phyloP scores from a whole-genome alignment of 169 alveolate genomes.

The Plasmodium falciparum region DNA sequence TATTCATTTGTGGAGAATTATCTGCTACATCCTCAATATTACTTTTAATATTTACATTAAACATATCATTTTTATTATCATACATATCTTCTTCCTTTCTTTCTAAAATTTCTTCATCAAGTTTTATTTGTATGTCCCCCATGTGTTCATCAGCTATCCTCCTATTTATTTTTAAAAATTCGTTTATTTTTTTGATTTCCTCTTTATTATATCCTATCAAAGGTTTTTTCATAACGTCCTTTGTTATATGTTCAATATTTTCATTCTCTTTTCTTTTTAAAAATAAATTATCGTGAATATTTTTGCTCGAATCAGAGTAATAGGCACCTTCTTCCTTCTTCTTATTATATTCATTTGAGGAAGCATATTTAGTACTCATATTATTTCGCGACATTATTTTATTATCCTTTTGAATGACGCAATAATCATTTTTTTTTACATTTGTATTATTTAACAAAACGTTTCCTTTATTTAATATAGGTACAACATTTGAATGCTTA shows the following conservation, averaged over 20 bases:
- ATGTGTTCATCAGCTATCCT: no score
- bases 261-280: neutral
- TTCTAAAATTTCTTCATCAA: no score
- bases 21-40: neutral
- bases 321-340: conserved; percentile 1
- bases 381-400: neutral
- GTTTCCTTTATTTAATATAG: conserved; percentile 17
- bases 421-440: conserved; percentile 22
- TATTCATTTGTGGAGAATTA: neutral
- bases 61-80: neutral
- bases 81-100: neutral
- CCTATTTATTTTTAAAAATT: no score
- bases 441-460: conserved; percentile 7
- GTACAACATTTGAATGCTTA: neutral
- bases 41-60: neutral
- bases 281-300: neutral
- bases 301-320: conserved; percentile 30
- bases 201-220: neutral
- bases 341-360: neutral
- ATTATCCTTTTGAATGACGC: neutral
- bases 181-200: neutral
- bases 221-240: neutral
- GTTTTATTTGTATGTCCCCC: no score
- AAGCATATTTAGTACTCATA: neutral
- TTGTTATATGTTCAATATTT: neutral